Evolutionary conservation across 2,329 filamentous ascomycete species (phyloP).

Genomic region (Colletotrichum australisinense): DNA sequence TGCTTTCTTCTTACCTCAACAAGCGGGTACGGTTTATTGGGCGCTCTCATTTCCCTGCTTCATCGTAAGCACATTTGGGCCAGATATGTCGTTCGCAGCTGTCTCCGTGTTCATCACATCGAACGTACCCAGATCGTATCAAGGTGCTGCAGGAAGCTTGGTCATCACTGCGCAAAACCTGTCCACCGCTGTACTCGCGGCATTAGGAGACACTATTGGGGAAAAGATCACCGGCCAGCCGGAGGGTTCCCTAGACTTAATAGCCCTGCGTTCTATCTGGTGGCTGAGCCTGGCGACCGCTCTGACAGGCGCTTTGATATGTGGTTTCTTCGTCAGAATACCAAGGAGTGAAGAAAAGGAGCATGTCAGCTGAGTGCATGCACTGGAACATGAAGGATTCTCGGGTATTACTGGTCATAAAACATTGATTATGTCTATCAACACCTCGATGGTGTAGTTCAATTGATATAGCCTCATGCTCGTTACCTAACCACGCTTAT

Average conservation of each 20-base stretch:
- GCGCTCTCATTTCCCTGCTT: neutral
- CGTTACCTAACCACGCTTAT: neutral
- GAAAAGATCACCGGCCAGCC: neutral
- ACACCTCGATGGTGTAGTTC: too few species aligned
- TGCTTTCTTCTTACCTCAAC: neutral
- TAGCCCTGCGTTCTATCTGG: neutral
- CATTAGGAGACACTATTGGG: neutral
- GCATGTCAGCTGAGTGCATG: too few species aligned
- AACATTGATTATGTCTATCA: too few species aligned
- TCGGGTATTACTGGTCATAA: too few species aligned
- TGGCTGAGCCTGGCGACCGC: neutral
- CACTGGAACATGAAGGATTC: too few species aligned
- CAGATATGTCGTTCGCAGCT: neutral
- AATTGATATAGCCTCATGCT: neutral
- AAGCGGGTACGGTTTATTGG: neutral
- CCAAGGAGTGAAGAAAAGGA: neutral
- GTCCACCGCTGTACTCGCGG: neutral
- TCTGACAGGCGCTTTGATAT: neutral
- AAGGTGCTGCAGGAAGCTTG: neutral
- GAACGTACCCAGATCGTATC: neutral
- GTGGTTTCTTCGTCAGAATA: neutral
- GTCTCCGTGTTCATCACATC: neutral
- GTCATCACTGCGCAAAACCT: neutral
- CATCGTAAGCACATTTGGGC: neutral
- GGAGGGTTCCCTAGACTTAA: neutral